A percentile compares a stretch with the other conserved stretches of the same genome.
These are phyloP conservation scores for Heteromeles arbutifolia DNA, from an alignment of 306 rosid species.

Conservation along the genomic window DNA sequence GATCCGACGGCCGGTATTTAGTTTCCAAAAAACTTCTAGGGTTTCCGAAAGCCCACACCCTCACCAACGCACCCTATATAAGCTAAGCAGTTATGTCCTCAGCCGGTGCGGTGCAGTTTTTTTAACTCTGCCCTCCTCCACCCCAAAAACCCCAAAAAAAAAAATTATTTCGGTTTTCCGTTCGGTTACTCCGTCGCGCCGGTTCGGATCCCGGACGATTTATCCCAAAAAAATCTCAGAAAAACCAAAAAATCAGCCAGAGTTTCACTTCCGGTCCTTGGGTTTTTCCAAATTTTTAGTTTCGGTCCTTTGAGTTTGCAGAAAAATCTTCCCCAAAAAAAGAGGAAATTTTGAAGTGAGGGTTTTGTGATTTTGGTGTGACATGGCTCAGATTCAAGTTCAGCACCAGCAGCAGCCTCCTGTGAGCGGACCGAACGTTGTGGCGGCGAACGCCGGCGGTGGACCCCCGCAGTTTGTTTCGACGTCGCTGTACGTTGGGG, in stretches of 20 bases:
- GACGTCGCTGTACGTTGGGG: slow-evolving; percentile 67
- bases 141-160: slow-evolving; percentile 22
- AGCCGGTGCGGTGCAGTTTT: slow-evolving; percentile 52
- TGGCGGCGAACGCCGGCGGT: slow-evolving; percentile 10
- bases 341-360: neutral
- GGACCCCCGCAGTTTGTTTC: slow-evolving; percentile 39
- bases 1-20: slow-evolving; percentile 21
- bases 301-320: neutral
- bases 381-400: slow-evolving; percentile 71
- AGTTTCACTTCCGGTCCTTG: neutral
- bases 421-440: slow-evolving; percentile 26
- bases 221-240: neutral
- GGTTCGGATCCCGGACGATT: slow-evolving; percentile 2
- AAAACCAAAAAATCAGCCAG: neutral
- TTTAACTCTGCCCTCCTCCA: slow-evolving; percentile 52
- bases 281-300: slow-evolving; percentile 3
- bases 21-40: slow-evolving; percentile 26
- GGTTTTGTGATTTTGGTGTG: slow-evolving; percentile 10
- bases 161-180: neutral
- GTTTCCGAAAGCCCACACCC: slow-evolving; percentile 10
- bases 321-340: neutral
- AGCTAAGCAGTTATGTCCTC: neutral
- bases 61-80: slow-evolving; percentile 22
- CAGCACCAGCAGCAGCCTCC: slow-evolving; percentile 57
- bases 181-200: neutral